Base-by-base conservation (phyloP, 2,329 filamentous ascomycete genomes). In the Shiraia sp. region DNA sequence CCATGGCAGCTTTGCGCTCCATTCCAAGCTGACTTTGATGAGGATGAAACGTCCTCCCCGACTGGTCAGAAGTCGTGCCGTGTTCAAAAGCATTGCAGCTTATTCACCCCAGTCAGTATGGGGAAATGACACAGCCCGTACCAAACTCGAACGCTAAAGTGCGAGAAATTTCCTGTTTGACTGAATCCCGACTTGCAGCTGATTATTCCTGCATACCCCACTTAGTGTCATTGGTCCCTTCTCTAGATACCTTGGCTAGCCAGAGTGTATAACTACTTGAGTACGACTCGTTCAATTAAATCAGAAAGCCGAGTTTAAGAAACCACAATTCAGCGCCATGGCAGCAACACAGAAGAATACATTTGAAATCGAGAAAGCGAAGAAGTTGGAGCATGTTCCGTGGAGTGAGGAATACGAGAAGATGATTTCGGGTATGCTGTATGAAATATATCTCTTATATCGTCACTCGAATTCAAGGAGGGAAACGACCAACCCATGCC, bases 391-490 rank as follows among this genome's bases (percentile, higher is more conserved):
- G 8, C 74, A 81, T 46, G 69, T 77, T 2, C 80, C 79, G 0
- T 79, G 76, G 72, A 77, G 78, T 44, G 80, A 83, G 6, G 77
- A 83, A 45, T 85, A 83, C 39, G 79, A 84, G 56, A 80, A 78
- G 56, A 84, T 85, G 80, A 79, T 85, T 33, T 83, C 79, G 0
- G 80, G 81, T 19, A 79, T 83, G 71, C 70, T 83, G 79, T 81
- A 61, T 52, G 73, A 59, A 15, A 10, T 13, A 2, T 15, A 1
- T 19, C 14, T 15, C 5, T n/a, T 14, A 22, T 31, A 22, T 27
- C 27, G n/a, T 17, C 15, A 33, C 6, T 6, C 32, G 36, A 15
- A 29, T 2, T 16, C n/a, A n/a, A n/a, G n/a, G n/a, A n/a, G n/a
- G n/a, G n/a, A n/a, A n/a, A n/a, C n/a, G n/a, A n/a, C n/a, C n/a